These are phyloP conservation scores for Termitomyces sp. DNA, from an alignment of 768 basidiomycete genomes.

Conservation along the genomic window DNA sequence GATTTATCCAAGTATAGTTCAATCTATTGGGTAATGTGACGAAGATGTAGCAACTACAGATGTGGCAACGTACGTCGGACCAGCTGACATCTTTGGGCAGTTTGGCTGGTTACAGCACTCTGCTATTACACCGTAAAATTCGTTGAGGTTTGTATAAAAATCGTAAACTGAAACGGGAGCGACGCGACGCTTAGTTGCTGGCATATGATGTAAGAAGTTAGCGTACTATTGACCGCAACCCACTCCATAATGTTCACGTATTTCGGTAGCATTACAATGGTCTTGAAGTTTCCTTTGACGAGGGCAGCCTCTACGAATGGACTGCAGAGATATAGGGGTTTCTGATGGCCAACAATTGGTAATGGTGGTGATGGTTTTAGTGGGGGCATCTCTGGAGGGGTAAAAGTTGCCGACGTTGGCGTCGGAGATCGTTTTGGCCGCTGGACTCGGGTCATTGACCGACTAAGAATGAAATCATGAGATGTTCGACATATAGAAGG, in stretches of 20 bases:
- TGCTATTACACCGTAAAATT: conserved; percentile 92
- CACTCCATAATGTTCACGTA: conserved; percentile 99
- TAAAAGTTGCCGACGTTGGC: conserved; percentile 63
- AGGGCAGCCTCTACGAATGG: conserved; percentile 97
- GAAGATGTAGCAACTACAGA: not conserved
- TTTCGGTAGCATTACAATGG: conserved; percentile 92
- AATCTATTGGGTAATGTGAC: conserved; percentile 44
- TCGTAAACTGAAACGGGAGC: conserved; percentile 76
- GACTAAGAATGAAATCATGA: conserved; percentile 33
- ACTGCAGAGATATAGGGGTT: conserved; percentile 85
- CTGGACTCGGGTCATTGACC: conserved; percentile 74
- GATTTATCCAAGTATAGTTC: conserved; percentile 98
- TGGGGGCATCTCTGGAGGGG: conserved; percentile 41
- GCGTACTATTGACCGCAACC: conserved; percentile 78
- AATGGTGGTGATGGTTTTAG: conserved; percentile 33
- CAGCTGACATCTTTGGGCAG: conserved; percentile 93
- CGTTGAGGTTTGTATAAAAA: conserved; percentile 95
- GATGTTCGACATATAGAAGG: not conserved
- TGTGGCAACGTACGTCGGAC: conserved; percentile 62
- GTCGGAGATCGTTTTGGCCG: conserved; percentile 74
- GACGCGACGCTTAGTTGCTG: not conserved
- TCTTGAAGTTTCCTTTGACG: conserved; percentile 97
- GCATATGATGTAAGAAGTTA: not conserved
- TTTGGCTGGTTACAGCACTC: conserved; percentile 91
- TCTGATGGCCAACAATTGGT: conserved; percentile 33